Evolutionary conservation across 345 rosid genomes (phyloP), one percentile per base, ranked within the genome.

Genomic region (Eutrema japonicum): DNA sequence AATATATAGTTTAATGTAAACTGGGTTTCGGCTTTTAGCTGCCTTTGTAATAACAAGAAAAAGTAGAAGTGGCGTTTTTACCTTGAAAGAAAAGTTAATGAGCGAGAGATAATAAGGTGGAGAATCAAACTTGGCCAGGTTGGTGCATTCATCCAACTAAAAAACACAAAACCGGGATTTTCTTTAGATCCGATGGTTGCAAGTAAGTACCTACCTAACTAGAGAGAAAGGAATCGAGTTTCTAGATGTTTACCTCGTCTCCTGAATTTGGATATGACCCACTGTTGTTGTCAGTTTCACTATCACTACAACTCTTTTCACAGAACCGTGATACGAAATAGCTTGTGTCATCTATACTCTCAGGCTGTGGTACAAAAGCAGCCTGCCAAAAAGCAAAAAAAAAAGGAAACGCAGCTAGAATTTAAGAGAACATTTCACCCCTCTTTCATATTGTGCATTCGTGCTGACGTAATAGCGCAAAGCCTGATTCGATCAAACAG

Each of bases 31-130:
- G 46, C 2, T 47, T 65, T 36, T 49, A 7, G 10, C 12, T 32
- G 59, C 4, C 12, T 54, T 27, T 4, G 55, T 51, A 3, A 29
- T 27, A 52, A 30, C 38, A 30, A 30, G 8, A 12, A 65, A 18
- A 35, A 18, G 50, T 16, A 35, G 33, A 40, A 30, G 51, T 1
- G 6, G 49, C 10, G 61, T 42, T 29, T 80, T 73, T 85, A 87
- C 96, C 93, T 90, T 90, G 78, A 90, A 90, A 69, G 96, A 90
- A 74, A 90, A 88, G 72, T 88, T 90, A 56, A 88, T 82, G 74
- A 80, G 74, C 0, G 96, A 84, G 72, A 89, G 89, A 70, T 83
- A 72, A 57, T 83, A 73, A 50, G 91, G 88, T 43, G 82, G 76
- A 54, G 88, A 79, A 61, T 79, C 81, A 53, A 86, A 88, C 65